These are phyloP conservation scores for Ceratocystis colombiana DNA, from an alignment of 2,329 filamentous ascomycete species.

Conservation along the genomic window DNA sequence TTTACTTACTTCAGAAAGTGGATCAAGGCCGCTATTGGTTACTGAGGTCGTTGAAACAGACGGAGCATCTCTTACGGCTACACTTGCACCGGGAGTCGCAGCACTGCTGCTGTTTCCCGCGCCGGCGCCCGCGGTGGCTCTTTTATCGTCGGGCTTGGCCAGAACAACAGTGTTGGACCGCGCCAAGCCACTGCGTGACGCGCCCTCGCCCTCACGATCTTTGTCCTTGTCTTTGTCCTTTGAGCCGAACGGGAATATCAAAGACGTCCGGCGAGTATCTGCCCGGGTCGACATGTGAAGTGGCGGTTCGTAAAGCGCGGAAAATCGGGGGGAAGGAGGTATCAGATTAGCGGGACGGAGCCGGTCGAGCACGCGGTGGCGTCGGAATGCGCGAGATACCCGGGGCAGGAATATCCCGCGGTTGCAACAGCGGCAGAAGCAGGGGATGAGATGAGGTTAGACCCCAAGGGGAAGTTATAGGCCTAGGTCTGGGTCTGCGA, in stretches of 20 bases:
- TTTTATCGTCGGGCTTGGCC: background rate
- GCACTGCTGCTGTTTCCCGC: background rate
- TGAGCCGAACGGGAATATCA: background rate
- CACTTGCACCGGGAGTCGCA: background rate
- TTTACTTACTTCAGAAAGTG: conserved; percentile 23
- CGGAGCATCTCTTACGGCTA: conserved; percentile 5
- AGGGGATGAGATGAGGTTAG: background rate
- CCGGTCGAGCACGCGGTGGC: background rate
- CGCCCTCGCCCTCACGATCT: background rate
- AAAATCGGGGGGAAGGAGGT: too few relatives aligned
- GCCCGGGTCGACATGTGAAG: conserved; percentile 4
- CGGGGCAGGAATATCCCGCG: background rate
- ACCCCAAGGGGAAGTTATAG: background rate
- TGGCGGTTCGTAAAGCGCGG: background rate
- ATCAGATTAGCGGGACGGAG: background rate
- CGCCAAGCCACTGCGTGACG: background rate
- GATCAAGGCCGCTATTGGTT: conserved; percentile 19
- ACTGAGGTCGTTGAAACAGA: background rate
- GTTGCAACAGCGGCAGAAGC: background rate
- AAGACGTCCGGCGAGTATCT: background rate
- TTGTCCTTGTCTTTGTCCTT: background rate
- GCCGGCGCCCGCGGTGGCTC: background rate
- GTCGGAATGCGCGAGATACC: background rate
- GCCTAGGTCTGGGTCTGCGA: too few relatives aligned
- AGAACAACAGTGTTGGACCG: conserved; percentile 7